Evolutionary conservation across 2,329 filamentous ascomycete species (phyloP), one percentile per base, ranked within the genome.

Genomic region (Penicillium polonicum): DNA sequence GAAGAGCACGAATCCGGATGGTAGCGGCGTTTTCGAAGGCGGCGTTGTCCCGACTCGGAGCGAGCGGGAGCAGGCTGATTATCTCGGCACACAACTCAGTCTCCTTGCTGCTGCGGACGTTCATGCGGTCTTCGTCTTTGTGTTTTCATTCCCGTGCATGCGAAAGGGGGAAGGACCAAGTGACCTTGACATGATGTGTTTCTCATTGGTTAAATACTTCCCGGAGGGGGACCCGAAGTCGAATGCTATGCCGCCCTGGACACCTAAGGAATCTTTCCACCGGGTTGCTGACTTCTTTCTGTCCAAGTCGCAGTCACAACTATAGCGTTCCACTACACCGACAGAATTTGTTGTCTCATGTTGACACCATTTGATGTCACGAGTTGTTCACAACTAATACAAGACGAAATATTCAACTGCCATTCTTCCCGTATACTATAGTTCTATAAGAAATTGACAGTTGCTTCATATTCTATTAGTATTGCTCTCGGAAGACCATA

Each of bases 401-500:
- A 35, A 35, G 31, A 35, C 33, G 13, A 35, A 35, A 35, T 13
- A 31, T 31, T 13, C 29, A 31, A 13, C 29, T 4, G 12, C 29
- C 29, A 31, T 13, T 31, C 29, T 31, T 31, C 29, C 29, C 29
- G 1, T 31, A 31, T 13, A 31, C 29, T 31, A 31, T 31, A 31
- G 29, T 13, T 31, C 29, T 31, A 5, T 31, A 31, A 5, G 12
- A 13, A 33, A 6, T 13, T 33, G 12, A 33, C 12, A 13, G 4
- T 3, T 33, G 31, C 31, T 6, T 33, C 31, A 5, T 17, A 36
- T n/a, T 36, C 27, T 42, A 43, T 33, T 31, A 4, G 33, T 78
- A 77, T 44, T 76, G 71, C 31, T 75, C 74, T 55, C 69, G 71
- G 55, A 79, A 80, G 1, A 79, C 77, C 76, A 78, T 78, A 15